Conservation (phyloP, 495 filamentous ascomycete species). For the Acidomyces sp. region DNA sequence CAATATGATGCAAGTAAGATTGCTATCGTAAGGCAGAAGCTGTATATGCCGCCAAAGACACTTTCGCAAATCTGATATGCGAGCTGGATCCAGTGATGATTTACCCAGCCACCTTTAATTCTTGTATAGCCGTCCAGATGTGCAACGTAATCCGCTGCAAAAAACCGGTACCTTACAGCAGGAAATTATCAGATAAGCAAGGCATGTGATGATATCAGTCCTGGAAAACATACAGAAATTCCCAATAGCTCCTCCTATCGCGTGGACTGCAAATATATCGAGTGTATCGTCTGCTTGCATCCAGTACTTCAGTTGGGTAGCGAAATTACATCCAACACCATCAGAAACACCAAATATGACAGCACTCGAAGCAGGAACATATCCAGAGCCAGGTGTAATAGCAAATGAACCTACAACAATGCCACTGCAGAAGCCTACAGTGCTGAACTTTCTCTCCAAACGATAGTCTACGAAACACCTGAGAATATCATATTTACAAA, state of each 20-base stretch:
- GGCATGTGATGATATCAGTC: no score
- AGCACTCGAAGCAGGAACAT: conserved; percentile 85
- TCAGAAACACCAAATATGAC: conserved; percentile 79
- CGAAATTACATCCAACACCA: conserved; percentile 80
- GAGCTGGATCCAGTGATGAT: conserved; percentile 80
- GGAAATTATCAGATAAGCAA: no score
- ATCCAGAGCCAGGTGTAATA: conserved; percentile 86
- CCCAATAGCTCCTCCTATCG: conserved; percentile 73
- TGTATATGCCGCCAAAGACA: conserved; percentile 68
- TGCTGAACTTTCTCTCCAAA: conserved; percentile 90
- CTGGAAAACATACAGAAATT: no score
- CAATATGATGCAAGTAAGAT: conserved; percentile 48
- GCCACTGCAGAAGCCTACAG: conserved; percentile 92
- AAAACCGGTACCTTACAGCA: no score
- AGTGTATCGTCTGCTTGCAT: conserved; percentile 65
- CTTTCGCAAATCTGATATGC: conserved; percentile 84
- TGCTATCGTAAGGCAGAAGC: conserved; percentile 70
- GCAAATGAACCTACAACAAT: conserved; percentile 84
- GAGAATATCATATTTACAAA: no score
- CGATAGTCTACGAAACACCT: conserved; percentile 87
- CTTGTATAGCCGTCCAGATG: conserved; percentile 62
- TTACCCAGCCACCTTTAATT: conserved; percentile 82
- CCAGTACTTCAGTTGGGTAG: conserved; percentile 89
- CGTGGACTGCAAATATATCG: conserved; percentile 51
- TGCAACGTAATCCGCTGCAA: conserved; percentile 84